Evolutionary conservation across 2,329 filamentous ascomycete genomes (phyloP).

Genomic region (Colletotrichum sp.): DNA sequence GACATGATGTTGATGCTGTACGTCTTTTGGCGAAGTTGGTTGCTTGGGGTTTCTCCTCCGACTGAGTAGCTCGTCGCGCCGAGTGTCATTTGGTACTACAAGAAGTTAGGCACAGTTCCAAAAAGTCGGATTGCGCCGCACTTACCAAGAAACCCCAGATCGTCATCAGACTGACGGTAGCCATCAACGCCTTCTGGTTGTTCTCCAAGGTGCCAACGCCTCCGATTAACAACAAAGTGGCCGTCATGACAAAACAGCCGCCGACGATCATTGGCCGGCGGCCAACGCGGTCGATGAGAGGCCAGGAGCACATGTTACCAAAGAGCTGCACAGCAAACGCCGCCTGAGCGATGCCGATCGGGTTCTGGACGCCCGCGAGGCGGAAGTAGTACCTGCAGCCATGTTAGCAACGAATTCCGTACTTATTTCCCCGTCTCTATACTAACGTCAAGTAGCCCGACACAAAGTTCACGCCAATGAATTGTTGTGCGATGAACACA

Average conservation of each 20-base stretch:
- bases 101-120: neutral
- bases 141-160: constrained; percentile 26
- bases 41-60: constrained; percentile 38
- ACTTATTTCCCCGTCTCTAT: constrained; percentile 33
- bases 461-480: constrained; percentile 32
- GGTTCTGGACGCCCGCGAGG: constrained; percentile 29
- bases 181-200: constrained; percentile 20
- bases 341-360: constrained; percentile 29
- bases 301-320: constrained; percentile 33
- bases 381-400: constrained; percentile 26
- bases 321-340: constrained; percentile 33
- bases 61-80: constrained; percentile 30
- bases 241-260: constrained; percentile 29
- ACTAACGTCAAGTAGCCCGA: constrained; percentile 27
- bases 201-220: constrained; percentile 30
- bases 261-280: constrained; percentile 31
- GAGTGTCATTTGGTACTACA: neutral
- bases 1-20: constrained; percentile 36
- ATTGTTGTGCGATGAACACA: constrained; percentile 33
- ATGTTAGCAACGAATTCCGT: constrained; percentile 43
- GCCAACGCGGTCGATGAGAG: constrained; percentile 31
- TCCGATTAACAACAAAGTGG: constrained; percentile 31
- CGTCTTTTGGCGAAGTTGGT: constrained; percentile 39
- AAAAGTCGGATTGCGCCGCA: neutral
- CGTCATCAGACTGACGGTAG: constrained; percentile 30